These are phyloP conservation scores for Daldinia sp. DNA, from an alignment of 2,329 filamentous ascomycete genomes.

Conservation along the genomic window DNA sequence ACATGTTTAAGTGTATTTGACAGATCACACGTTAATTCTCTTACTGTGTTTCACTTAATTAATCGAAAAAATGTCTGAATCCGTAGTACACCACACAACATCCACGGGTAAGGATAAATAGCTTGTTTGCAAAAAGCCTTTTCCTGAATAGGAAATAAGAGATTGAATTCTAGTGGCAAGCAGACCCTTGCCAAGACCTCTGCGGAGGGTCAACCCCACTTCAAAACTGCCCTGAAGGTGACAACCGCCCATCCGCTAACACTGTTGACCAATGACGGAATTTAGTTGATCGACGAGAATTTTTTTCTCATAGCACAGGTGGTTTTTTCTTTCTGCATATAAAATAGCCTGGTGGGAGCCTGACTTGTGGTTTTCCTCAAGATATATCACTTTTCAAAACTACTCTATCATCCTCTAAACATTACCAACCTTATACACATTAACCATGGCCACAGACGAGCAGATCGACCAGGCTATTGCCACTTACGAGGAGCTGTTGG, in stretches of 20 bases:
- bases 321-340: constrained; percentile 1
- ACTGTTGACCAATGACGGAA: constrained; percentile 35
- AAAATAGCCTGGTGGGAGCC: constrained; percentile 1
- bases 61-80: not conserved
- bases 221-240: not conserved
- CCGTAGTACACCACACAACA: not conserved
- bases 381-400: not conserved
- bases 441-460: constrained; percentile 35
- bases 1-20: not conserved
- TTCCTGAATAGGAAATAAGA: not conserved
- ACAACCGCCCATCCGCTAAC: constrained; percentile 19
- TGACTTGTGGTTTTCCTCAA: not conserved
- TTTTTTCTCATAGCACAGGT: constrained; percentile 21
- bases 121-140: not conserved
- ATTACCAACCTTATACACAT: not conserved
- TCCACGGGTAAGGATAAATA: not conserved
- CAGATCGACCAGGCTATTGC: constrained; percentile 47
- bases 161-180: not conserved
- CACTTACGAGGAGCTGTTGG: constrained; percentile 78
- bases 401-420: not conserved
- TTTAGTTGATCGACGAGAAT: constrained; percentile 34
- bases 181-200: constrained; percentile 28
- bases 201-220: constrained; percentile 9
- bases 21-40: not conserved
- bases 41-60: not conserved